Conservation (phyloP, 2,329 filamentous ascomycete species). For the Hymenotorrendiella dingleyae region DNA sequence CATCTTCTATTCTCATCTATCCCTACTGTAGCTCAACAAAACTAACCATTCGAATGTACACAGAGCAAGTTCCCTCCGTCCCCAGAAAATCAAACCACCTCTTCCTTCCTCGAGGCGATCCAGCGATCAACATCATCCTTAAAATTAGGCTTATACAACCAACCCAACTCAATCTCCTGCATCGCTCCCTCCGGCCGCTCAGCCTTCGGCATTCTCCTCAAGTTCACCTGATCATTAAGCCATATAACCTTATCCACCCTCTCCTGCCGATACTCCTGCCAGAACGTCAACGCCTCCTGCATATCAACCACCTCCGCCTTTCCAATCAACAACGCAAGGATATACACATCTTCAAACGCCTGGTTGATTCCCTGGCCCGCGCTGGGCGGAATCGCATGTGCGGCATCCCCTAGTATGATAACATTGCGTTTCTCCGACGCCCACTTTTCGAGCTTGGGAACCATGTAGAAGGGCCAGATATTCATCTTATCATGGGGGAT, state of each 20-base stretch:
- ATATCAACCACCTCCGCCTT: constrained; percentile 18
- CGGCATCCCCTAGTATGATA: constrained; percentile 41
- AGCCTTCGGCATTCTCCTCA: neutral
- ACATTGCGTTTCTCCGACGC: constrained; percentile 29
- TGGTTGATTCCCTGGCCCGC: constrained; percentile 41
- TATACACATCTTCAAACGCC: constrained; percentile 43
- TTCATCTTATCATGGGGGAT: constrained; percentile 31
- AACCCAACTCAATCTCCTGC: too few relatives aligned
- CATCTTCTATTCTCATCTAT: too few relatives aligned
- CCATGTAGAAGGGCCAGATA: constrained; percentile 39
- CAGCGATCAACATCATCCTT: too few relatives aligned
- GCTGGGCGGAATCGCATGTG: constrained; percentile 41
- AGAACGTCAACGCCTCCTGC: constrained; percentile 32
- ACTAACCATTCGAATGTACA: too few relatives aligned
- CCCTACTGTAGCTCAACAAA: too few relatives aligned
- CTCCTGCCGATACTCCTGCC: constrained; percentile 42
- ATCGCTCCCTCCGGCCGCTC: neutral
- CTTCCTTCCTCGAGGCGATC: too few relatives aligned
- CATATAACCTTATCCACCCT: constrained; percentile 42
- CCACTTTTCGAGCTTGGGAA: constrained; percentile 37
- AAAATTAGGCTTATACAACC: too few relatives aligned
- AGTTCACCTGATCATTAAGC: constrained; percentile 42
- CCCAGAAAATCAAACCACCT: too few relatives aligned
- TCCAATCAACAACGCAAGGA: constrained; percentile 35
- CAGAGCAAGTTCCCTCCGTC: too few relatives aligned